These are phyloP conservation scores for Alternaria rosae DNA, from an alignment of 2,329 filamentous ascomycete genomes.

Conservation along the genomic window DNA sequence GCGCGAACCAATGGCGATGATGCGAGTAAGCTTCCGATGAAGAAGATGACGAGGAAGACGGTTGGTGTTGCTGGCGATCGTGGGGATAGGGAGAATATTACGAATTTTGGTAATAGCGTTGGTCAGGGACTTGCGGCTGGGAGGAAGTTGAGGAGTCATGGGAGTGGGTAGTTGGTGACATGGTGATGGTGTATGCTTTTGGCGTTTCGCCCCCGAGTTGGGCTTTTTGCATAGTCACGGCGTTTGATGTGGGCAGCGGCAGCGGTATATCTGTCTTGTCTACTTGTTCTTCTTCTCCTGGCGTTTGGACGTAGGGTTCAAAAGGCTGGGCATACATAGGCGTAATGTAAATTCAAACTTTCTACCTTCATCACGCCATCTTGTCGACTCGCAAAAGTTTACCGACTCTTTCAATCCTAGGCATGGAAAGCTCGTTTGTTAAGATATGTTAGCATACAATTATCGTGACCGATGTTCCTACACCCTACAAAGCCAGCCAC, in stretches of 20 bases:
- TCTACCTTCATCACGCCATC: background rate
- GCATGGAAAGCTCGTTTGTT: too few species aligned
- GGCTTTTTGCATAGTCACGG: conserved; percentile 2
- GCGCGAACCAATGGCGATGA: conserved; percentile 46
- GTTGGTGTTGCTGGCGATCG: conserved; percentile 49
- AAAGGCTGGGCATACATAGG: background rate
- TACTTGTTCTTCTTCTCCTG: background rate
- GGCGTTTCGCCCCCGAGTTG: background rate
- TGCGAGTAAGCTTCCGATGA: conserved; percentile 54
- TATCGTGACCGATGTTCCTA: too few species aligned
- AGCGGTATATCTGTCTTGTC: background rate
- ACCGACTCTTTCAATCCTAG: background rate
- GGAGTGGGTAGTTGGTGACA: conserved; percentile 19
- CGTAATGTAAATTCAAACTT: background rate
- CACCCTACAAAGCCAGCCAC: background rate
- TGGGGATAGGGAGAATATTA: conserved; percentile 52
- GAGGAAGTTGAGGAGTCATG: conserved; percentile 51
- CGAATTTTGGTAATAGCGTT: conserved; percentile 52
- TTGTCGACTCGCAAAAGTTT: background rate
- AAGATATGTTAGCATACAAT: too few species aligned
- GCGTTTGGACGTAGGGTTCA: background rate
- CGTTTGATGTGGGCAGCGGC: background rate
- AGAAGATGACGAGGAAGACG: conserved; percentile 52
- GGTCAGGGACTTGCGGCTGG: conserved; percentile 46
- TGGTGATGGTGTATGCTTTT: background rate